Evolutionary conservation across 2,329 filamentous ascomycete genomes (phyloP), one percentile per base, ranked within the genome.

Genomic region (Fusarium verticillioides): DNA sequence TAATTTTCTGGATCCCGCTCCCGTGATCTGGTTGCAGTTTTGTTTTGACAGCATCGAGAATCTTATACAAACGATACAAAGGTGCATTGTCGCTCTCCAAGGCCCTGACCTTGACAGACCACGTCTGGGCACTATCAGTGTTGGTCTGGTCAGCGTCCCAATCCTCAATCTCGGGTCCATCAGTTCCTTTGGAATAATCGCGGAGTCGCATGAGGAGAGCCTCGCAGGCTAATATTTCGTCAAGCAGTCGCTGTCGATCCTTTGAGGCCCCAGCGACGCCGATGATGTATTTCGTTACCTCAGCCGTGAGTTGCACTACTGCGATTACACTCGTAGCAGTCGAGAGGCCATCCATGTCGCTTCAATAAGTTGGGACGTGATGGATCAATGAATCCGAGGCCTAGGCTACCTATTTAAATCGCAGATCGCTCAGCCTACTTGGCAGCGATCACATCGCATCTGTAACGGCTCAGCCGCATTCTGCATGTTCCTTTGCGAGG

Each of bases 281-380:
- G 21, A 52, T 36, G 28, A 46, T 74, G n/a, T 73, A 77, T 32
- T 67, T 49, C 49, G 73, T 57, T 11, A 78, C 74, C 32, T 71
- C 52, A 9, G 62, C 44, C 2, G 65, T 70, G 1, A 77, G 52
- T 40, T 78, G 63, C 32, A 78, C n/a, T 18, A 78, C 57, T 16
- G 75, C 73, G 34, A 75, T 73, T 49, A 77, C 59, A 53, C 70
- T 77, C 6, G 77, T 64, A 9, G 72, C 52, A 16, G 62, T 44
- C 30, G 34, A 49, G 16, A 63, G 44, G 9, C 44, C 54, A 23
- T 60, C 61, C 61, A 63, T 63, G 4, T 23, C 32, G 34, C 15
- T 23, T 37, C 15, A 28, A 34, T 18, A 21, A n/a, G 18, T 32
- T 32, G 39, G 19, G 16, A 44, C 40, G 9, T 9, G 16, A 32